Base-by-base conservation (phyloP, 345 rosid genomes). In the Linum usitatissimum region DNA sequence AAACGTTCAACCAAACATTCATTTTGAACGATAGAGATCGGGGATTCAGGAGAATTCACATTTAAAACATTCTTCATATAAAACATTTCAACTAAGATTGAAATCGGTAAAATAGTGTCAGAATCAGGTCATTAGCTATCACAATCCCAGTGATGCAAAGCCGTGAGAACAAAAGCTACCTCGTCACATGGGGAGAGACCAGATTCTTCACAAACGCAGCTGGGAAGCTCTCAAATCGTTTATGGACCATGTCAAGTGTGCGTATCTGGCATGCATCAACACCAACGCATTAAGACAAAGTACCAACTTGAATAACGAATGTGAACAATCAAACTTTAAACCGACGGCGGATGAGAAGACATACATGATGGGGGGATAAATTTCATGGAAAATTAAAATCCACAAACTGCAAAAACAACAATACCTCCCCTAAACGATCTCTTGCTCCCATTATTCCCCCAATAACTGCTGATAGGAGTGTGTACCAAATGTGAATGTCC, bases 371-470 rank as follows among this genome's bases (percentile, higher is more conserved):
- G 14, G 17, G 15, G 15, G 10, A 45, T 7, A 15, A 45, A 45
- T 0, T 45, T 34, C 38, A 34, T 34, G 38, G 38, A 4, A 45
- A 45, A 45, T 10, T 45, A 10, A 15, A 7, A 45, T 45, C 17
- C 51, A 7, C 51, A 45, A 45, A 49, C 30, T 60, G 53, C 51
- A 45, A 10, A 3, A 15, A 10, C 28, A 45, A 45, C 17, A 15
- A 53, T 81, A 93, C 99, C 94, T 93, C 99, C 73, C 99, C 99
- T 69, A 93, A 75, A 65, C 99, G 96, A 77, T 80, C 94, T 68
- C 91, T 78, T 64, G 99, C 99, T 65, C 99, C 99, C 96, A 93
- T 93, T 56, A 93, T 90, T 62, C 99, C 99, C 71, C 97, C 99
- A 68, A 93, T 71, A 72, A 93, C 75, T 69, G 99, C 97, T 14